Evolutionary conservation across 352 stramenopile species (phyloP).

Genomic region (Phytophthora cryptogea): DNA sequence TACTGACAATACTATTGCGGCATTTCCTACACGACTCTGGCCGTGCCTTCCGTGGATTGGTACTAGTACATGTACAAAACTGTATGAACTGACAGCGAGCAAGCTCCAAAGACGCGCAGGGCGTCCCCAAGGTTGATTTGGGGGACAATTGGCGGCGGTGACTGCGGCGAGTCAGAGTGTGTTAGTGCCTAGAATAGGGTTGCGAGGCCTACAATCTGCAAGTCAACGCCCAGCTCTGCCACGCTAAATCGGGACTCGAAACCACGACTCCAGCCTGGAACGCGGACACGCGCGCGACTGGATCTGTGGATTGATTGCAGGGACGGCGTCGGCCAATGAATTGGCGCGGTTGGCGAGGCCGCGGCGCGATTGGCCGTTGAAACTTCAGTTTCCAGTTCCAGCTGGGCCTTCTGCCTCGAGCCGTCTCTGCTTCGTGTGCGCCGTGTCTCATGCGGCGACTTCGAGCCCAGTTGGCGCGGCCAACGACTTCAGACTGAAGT

Average conservation of each 20-base stretch:
- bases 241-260: neutral
- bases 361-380: constrained; percentile 1
- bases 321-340: neutral
- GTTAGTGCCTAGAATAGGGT: neutral
- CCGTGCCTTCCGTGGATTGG: too few relatives aligned
- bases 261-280: neutral
- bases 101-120: neutral
- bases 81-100: too few relatives aligned
- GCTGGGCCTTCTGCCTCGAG: constrained; percentile 3
- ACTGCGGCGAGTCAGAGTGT: neutral
- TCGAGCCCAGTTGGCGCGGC: neutral
- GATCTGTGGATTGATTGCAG: neutral
- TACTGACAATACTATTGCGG: too few relatives aligned
- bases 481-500: neutral
- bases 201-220: neutral
- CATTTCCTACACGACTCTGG: too few relatives aligned
- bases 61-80: too few relatives aligned
- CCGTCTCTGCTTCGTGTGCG: constrained; percentile 2
- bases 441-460: constrained; percentile 5
- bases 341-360: neutral
- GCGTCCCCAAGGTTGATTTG: neutral
- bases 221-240: neutral
- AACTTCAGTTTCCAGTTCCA: constrained; percentile 28
- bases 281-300: neutral
- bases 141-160: constrained; percentile 3